Percentiles rank a stretch among this genome's conserved stretches.
Evolutionary conservation across 2,329 filamentous ascomycete genomes (phyloP).

Genomic region (Verticillium klebahnii): DNA sequence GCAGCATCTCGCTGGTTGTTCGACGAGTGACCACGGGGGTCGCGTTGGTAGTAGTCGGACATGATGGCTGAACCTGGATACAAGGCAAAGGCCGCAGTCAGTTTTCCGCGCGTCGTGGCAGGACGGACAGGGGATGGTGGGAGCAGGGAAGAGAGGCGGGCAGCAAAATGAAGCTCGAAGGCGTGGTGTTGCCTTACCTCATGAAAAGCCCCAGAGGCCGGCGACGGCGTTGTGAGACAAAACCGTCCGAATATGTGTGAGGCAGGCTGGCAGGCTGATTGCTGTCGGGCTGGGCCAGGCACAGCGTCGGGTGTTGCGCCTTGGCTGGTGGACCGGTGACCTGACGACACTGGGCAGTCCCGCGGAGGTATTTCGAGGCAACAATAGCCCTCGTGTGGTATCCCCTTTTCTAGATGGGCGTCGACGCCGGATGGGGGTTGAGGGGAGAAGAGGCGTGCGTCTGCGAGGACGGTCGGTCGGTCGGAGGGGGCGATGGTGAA

Average conservation of each 20-base stretch:
- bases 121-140: not conserved
- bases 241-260: not conserved
- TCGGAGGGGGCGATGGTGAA: not conserved
- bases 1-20: slow-evolving; percentile 83
- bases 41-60: slow-evolving; percentile 53
- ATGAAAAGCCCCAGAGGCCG: not conserved
- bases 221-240: not conserved
- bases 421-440: not conserved
- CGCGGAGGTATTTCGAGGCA: not conserved
- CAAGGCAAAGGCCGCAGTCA: slow-evolving; percentile 6
- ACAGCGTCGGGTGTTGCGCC: not conserved
- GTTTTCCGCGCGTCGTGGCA: not conserved
- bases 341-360: not conserved
- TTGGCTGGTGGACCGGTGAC: not conserved
- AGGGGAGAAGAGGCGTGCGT: not conserved
- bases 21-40: slow-evolving; percentile 44
- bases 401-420: not conserved
- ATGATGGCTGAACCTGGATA: slow-evolving; percentile 39
- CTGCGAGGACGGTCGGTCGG: not conserved
- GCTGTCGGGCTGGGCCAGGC: not conserved
- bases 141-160: not conserved
- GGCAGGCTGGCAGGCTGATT: not conserved
- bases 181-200: not conserved
- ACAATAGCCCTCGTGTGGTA: not conserved
- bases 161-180: not conserved